Evolutionary conservation across 192 early-diverging fungal species (phyloP).

Genomic region (Coemansia aciculifera): DNA sequence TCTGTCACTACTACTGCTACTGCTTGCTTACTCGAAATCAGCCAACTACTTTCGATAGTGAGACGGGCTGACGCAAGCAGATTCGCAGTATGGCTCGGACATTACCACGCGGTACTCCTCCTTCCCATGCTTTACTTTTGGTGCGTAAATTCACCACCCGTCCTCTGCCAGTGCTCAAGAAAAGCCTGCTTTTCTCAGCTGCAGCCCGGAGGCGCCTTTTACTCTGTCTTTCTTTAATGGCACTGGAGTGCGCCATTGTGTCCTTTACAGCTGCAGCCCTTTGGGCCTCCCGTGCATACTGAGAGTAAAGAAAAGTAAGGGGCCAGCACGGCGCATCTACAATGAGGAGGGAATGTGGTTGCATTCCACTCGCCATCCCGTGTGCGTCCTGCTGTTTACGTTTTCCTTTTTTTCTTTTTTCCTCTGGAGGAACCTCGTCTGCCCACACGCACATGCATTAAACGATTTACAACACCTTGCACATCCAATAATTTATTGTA

Average conservation of each 20-base stretch:
- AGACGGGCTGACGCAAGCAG: slow-evolving; percentile 7
- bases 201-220: slow-evolving; percentile 2
- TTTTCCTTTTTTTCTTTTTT: background rate
- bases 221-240: background rate
- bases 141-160: slow-evolving; percentile 6
- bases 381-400: background rate
- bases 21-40: background rate
- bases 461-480: slow-evolving; percentile 3
- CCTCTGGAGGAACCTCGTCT: background rate
- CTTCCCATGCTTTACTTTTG: background rate
- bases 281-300: slow-evolving; percentile 1
- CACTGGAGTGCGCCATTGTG: background rate
- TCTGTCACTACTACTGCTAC: background rate
- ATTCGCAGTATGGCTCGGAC: slow-evolving; percentile 3
- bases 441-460: slow-evolving; percentile 9
- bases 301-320: background rate
- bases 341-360: slow-evolving; percentile 5
- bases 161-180: background rate
- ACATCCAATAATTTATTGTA: background rate
- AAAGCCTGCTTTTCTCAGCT: slow-evolving; percentile 6
- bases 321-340: background rate
- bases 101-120: background rate
- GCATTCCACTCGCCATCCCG: background rate
- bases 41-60: background rate
- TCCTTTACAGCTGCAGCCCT: background rate